phyloP scores from a whole-genome alignment of 2,329 filamentous ascomycete genomes.

The Ambrosiella cleistominuta region DNA sequence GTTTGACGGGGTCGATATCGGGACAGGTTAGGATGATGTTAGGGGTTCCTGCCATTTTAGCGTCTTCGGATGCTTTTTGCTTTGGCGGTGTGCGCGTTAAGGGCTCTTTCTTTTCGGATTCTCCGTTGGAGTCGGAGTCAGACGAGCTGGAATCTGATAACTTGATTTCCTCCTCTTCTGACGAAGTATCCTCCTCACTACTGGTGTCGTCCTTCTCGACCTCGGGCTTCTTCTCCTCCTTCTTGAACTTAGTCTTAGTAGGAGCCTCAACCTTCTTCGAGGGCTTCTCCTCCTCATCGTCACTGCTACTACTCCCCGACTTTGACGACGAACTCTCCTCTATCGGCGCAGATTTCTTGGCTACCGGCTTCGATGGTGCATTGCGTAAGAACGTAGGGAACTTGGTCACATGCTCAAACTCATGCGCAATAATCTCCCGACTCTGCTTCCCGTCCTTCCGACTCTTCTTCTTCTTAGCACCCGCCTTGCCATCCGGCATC shows the following conservation, averaged over 20 bases:
- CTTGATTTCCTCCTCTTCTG: slow-evolving; percentile 10
- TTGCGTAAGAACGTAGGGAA: slow-evolving; percentile 66
- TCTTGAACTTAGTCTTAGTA: slow-evolving; percentile 15
- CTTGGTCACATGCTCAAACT: slow-evolving; percentile 73
- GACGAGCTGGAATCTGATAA: no score
- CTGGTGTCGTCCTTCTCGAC: slow-evolving; percentile 13
- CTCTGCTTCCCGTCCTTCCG: slow-evolving; percentile 34
- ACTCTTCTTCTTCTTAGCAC: slow-evolving; percentile 39
- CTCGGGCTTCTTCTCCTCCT: neutral
- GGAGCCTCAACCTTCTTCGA: slow-evolving; percentile 15
- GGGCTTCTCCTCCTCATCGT: slow-evolving; percentile 7
- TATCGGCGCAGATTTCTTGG: slow-evolving; percentile 14
- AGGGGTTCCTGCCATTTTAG: slow-evolving; percentile 1
- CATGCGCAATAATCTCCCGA: slow-evolving; percentile 56
- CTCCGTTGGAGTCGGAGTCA: slow-evolving; percentile 13
- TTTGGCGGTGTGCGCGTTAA: neutral
- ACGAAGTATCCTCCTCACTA: slow-evolving; percentile 15
- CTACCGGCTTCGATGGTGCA: slow-evolving; percentile 14
- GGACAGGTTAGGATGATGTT: neutral
- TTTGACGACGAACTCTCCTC: slow-evolving; percentile 14
- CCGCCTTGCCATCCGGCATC: slow-evolving; percentile 23
- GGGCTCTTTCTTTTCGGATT: slow-evolving; percentile 15
- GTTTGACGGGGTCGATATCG: slow-evolving; percentile 8
- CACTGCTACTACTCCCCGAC: slow-evolving; percentile 3
- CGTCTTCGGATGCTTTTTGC: neutral